These are phyloP conservation scores for Fusarium ambrosium DNA, from an alignment of 2,329 filamentous ascomycete genomes.

Conservation along the genomic window DNA sequence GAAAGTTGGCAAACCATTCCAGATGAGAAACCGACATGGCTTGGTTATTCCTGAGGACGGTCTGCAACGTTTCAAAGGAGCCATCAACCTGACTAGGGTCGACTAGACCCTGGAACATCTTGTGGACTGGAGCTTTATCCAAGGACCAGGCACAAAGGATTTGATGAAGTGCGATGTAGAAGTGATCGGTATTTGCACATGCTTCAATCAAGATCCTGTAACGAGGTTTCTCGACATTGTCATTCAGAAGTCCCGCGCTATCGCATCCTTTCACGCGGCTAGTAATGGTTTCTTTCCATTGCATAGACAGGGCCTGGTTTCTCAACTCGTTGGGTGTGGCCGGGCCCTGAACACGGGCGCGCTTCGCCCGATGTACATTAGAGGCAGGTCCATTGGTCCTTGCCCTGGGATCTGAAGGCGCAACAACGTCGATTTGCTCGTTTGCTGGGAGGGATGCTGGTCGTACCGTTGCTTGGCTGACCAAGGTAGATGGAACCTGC, in stretches of 20 bases:
- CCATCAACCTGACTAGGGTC: constrained; percentile 30
- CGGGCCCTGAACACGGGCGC: constrained; percentile 22
- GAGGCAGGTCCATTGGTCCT: constrained; percentile 10
- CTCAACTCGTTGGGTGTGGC: background rate
- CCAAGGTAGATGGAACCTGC: background rate
- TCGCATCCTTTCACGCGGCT: constrained; percentile 41
- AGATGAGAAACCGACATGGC: constrained; percentile 41
- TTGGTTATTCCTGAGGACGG: constrained; percentile 42
- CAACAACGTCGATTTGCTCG: background rate
- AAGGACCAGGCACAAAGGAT: constrained; percentile 70
- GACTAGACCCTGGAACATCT: constrained; percentile 27
- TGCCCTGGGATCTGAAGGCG: background rate
- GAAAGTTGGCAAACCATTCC: constrained; percentile 50
- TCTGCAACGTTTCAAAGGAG: constrained; percentile 38
- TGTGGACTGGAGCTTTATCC: constrained; percentile 52
- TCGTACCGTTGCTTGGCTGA: constrained; percentile 7
- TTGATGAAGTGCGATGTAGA: constrained; percentile 77
- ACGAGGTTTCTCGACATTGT: constrained; percentile 60
- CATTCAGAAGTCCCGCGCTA: constrained; percentile 36
- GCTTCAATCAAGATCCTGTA: constrained; percentile 70
- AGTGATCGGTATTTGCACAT: constrained; percentile 66
- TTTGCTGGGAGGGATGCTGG: background rate
- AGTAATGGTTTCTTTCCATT: constrained; percentile 28
- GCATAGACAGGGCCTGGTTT: constrained; percentile 5
- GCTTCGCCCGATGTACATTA: constrained; percentile 27